Base-by-base conservation (phyloP, 768 basidiomycete species). In the Panus rudis region DNA sequence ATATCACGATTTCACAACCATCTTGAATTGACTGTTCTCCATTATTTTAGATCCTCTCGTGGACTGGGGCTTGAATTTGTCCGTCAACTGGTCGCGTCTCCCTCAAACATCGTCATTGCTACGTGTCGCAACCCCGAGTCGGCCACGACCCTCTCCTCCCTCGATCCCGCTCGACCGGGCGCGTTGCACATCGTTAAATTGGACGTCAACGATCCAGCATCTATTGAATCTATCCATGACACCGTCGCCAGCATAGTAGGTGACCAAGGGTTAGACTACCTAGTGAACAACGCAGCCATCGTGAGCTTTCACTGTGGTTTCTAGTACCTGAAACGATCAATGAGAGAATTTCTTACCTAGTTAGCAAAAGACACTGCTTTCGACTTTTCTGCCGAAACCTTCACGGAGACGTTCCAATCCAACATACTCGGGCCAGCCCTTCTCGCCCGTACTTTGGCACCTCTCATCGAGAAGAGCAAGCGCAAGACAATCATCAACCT, bases 271-370 rank as follows among this genome's bases (percentile, higher is more conserved):
- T 48, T 70, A 6, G 65, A 70, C 51, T 69, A 66, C 39, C 54
- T 70, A 17, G 47, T 66, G 43, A 70, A 68, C 53, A 68, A 66
- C 39, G 65, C 67, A 2, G 67, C 54, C 0, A 49, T 66, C 25
- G 65, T 66, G 42, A 38, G 66, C 55, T 12, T 6, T n/a, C n/a
- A n/a, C n/a, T n/a, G n/a, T n/a, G n/a, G 8, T 16, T 14, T 32
- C 27, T 6, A 16, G n/a, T 19, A 20, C 28, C 20, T 8, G 32
- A 16, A 27, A 27, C 12, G 27, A 19, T 11, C 11, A 16, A 25
- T 22, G 30, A 35, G 35, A 24, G 13, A 34, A 4, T 14, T 7
- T 25, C n/a, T n/a, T n/a, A n/a, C n/a, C n/a, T n/a, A n/a, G n/a
- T n/a, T 43, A 1, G 52, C 46, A 14, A 31, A 51, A 14, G 65